These are phyloP conservation scores for Candida tammaniensis DNA, from an alignment of 805 yeast genomes.

Conservation along the genomic window DNA sequence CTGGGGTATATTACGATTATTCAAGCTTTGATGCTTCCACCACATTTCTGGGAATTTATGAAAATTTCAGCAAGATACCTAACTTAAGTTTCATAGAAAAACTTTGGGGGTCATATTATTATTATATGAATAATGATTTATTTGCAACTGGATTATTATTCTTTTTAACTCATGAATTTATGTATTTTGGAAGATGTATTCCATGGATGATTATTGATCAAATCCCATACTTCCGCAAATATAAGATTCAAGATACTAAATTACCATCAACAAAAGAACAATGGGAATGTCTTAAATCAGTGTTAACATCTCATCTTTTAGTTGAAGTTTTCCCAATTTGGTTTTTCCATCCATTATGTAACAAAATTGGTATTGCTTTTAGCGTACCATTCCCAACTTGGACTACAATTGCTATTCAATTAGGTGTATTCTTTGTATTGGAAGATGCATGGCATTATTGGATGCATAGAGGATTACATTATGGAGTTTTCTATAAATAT, in stretches of 20 bases:
- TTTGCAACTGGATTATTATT: constrained; percentile 58
- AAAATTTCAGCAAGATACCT: constrained; percentile 24
- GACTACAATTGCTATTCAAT: constrained; percentile 40
- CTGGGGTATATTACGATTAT: constrained; percentile 32
- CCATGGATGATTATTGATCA: constrained; percentile 58
- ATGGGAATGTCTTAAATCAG: constrained; percentile 62
- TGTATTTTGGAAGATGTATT: constrained; percentile 56
- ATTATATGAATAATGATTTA: constrained; percentile 51
- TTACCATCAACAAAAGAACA: constrained; percentile 55
- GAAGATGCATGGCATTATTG: constrained; percentile 64
- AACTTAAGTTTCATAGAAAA: constrained; percentile 41
- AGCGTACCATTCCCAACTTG: constrained; percentile 53
- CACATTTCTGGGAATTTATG: constrained; percentile 27
- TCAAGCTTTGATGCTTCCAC: constrained; percentile 27
- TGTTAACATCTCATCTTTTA: constrained; percentile 51
- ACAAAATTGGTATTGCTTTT: constrained; percentile 45
- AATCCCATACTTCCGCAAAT: constrained; percentile 49
- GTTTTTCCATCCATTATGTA: constrained; percentile 59
- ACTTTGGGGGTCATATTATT: constrained; percentile 56
- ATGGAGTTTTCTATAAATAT: constrained; percentile 54
- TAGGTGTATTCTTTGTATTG: constrained; percentile 48
- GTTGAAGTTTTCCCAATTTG: constrained; percentile 63
- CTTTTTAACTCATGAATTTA: constrained; percentile 53
- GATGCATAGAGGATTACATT: constrained; percentile 56
- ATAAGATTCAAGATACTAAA: constrained; percentile 54